Evolutionary conservation across 306 rosid species (phyloP).

Genomic region (Sphenostylis stenocarpa): DNA sequence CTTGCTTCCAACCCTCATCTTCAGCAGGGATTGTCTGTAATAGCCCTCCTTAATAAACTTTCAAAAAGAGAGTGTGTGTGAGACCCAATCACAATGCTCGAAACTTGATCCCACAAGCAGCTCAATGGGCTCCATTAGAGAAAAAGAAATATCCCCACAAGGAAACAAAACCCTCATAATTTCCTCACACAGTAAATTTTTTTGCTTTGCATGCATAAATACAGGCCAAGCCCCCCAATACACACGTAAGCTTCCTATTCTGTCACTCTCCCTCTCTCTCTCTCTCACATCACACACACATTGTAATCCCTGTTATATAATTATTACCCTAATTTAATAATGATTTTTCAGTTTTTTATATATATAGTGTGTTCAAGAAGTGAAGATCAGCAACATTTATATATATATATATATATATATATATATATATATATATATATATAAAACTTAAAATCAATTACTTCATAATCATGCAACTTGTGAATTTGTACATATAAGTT

Average conservation of each 20-base stretch:
- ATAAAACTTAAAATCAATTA: not conserved
- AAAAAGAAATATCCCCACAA: constrained; percentile 65
- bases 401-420: too few species aligned
- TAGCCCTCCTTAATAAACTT: constrained; percentile 55
- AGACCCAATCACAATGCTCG: constrained; percentile 71
- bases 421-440: too few species aligned
- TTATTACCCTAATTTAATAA: not conserved
- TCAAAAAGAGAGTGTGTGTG: constrained; percentile 42
- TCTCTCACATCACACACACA: constrained; percentile 24
- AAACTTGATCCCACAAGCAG: constrained; percentile 85
- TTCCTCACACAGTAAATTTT: constrained; percentile 53
- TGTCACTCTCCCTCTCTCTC: constrained; percentile 23
- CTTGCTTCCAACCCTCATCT: constrained; percentile 61
- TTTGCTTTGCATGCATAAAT: constrained; percentile 73
- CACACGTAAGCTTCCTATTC: constrained; percentile 56
- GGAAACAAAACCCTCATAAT: constrained; percentile 67
- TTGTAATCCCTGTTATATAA: not conserved
- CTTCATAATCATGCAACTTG: not conserved
- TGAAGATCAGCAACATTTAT: not conserved
- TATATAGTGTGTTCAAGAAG: not conserved
- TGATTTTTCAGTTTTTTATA: not conserved
- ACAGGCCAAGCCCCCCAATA: constrained; percentile 49
- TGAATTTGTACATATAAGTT: not conserved
- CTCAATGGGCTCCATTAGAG: constrained; percentile 77
- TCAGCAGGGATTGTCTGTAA: constrained; percentile 54